A percentile compares a stretch with the other conserved stretches of the same genome.
phyloP scores from a whole-genome alignment of 306 rosid species.

The Cicer pinnatifidum region DNA sequence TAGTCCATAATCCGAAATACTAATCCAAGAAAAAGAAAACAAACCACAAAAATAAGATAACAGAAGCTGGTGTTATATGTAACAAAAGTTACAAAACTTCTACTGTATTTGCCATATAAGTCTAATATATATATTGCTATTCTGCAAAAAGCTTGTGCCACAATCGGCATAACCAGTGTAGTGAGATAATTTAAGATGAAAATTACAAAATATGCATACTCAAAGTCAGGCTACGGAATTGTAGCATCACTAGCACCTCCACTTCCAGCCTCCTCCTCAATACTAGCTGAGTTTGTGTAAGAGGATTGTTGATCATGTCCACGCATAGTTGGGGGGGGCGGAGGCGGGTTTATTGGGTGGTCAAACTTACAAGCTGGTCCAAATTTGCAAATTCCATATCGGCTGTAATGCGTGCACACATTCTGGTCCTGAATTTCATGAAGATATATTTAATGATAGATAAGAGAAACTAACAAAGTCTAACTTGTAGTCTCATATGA shows the following conservation, averaged over 20 bases:
- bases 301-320: conserved; percentile 58
- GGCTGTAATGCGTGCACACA: conserved; percentile 72
- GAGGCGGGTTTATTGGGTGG: conserved; percentile 55
- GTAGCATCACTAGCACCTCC: conserved; percentile 50
- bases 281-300: conserved; percentile 43
- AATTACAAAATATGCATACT: conserved; percentile 50
- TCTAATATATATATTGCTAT: conserved; percentile 47
- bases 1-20: background rate
- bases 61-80: conserved; percentile 22
- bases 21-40: conserved; percentile 21
- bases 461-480: conserved; percentile 30
- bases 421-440: conserved; percentile 70
- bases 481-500: background rate
- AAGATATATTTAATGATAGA: background rate
- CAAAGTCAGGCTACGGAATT: conserved; percentile 49
- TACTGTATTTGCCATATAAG: conserved; percentile 27
- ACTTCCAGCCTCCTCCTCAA: conserved; percentile 54
- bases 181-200: conserved; percentile 44
- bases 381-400: conserved; percentile 87
- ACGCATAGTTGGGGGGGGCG: conserved; percentile 45
- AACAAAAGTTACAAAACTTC: conserved; percentile 28
- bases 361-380: conserved; percentile 89
- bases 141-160: conserved; percentile 52
- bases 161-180: conserved; percentile 41
- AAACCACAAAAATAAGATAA: conserved; percentile 31